Evolutionary conservation across 2,329 filamentous ascomycete genomes (phyloP), one percentile per base, ranked within the genome.

Genomic region (Tolypocladium endophyticum): DNA sequence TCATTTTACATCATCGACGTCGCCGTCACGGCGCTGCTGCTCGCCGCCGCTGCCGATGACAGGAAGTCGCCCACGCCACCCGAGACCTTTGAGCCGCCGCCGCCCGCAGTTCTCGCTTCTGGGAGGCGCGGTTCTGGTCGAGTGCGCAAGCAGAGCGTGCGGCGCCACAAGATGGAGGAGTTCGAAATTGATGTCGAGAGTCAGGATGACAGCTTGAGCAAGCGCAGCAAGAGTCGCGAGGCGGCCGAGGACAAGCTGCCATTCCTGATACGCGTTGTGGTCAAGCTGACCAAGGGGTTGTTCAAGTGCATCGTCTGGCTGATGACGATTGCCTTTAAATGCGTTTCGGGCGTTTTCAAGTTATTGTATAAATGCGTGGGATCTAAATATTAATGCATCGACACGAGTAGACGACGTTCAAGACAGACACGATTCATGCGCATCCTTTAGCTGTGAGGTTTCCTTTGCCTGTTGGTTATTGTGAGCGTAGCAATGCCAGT

Each of bases 151-250:
- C 67, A 70, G 58, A 69, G 71, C 55, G 67, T 68, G 65, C 73
- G 71, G 64, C 69, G 71, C 59, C 70, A 70, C 41, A 77, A 76
- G 63, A 77, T 82, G 67, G 81, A 86, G 64, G 78, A 81, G 65
- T 81, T 86, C 60, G 85, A 75, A 69, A 72, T 87, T 43, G 85
- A 87, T 64, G 69, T 87, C 6, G 85, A 87, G 71, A 87, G 84
- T 67, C 85, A 87, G 70, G 74, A 76, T 58, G 80, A 77, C 63
- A 79, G 74, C 63, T 61, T 71, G 30, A 68, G 68, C 41, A 76
- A 71, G 62, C 56, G 58, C n/a, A 69, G 74, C 47, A 66, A 70
- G 58, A 74, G 74, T 64, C 68, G 71, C 14, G 68, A 71, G 38
- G 73, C 76, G 6, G 71, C 74, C 39, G 72, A 76, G 54, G 77